Evolutionary conservation across 805 yeast genomes (phyloP), one percentile per base, ranked within the genome.

Genomic region (Schwanniomyces vanrijiae): DNA sequence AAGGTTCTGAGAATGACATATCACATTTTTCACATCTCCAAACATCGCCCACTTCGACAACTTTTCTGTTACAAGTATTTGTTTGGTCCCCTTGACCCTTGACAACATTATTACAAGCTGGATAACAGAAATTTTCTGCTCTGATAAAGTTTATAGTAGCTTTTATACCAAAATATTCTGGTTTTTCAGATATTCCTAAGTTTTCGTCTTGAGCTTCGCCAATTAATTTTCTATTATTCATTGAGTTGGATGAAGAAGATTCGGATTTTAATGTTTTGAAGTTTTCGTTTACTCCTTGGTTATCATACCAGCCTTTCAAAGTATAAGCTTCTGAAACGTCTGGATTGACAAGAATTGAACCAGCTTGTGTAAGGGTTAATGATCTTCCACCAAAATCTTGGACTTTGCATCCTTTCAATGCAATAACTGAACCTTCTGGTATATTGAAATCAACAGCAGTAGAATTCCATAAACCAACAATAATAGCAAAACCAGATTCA

Each of bases 11-110:
- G 60, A 81, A 84, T 51, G 79, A 80, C 46, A 79, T 73, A 58
- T 88, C 85, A 77, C 98, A 91, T 64, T 86, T 86, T 64, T 91
- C 98, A 74, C 99, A 94, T 65, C 96, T 82, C 96, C 96, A 91
- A 14, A 84, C 74, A 52, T 68, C 73, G 59, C 81, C 85, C 46
- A 79, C 84, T 59, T 88, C 88, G 38, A 86, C 71, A 25, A 90
- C 89, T 68, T 94, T 94, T 61, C 90, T 84, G 63, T 84, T 84
- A 73, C 99, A 94, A 5, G 65, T 48, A 8, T 55, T 42, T 22
- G 42, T 44, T 24, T 40, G 50, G 31, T 50, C 49, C 20, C 50
- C 54, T 20, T 42, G 48, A 9, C 42, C 46, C 37, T 54, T 55
- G 34, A 64, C 60, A 40, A 82, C 85, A 40, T 78, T 73, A 29